phyloP scores from a whole-genome alignment of 192 early-diverging fungal species.

The Mortierella hygrophila region DNA sequence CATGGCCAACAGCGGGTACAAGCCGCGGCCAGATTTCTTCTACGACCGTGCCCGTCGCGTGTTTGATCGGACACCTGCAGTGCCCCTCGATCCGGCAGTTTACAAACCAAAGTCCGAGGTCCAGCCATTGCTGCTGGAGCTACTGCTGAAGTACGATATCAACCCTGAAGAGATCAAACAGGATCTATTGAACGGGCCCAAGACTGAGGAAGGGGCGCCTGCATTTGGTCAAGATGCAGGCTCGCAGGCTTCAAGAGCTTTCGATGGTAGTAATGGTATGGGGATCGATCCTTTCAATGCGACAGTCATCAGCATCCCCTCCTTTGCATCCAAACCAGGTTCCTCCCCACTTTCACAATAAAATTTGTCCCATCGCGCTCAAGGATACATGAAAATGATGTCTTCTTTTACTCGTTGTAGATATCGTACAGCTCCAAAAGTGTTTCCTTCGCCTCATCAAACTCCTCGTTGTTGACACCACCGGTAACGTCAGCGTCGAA shows the following conservation, averaged over 20 bases:
- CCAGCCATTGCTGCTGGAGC: constrained; percentile 13
- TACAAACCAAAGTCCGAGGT: constrained; percentile 12
- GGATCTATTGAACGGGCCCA: constrained; percentile 8
- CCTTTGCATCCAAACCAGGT: not conserved
- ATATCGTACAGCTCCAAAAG: constrained; percentile 51
- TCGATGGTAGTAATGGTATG: not conserved
- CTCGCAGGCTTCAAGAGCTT: not conserved
- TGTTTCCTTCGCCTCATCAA: constrained; percentile 36
- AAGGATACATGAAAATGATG: not conserved
- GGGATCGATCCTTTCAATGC: constrained; percentile 30
- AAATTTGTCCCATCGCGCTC: not conserved
- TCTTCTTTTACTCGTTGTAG: constrained; percentile 36
- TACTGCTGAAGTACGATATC: constrained; percentile 32
- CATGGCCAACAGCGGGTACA: constrained; percentile 34
- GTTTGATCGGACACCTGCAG: constrained; percentile 26
- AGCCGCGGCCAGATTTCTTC: constrained; percentile 22
- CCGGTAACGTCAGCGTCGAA: constrained; percentile 33
- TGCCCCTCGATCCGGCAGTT: not conserved
- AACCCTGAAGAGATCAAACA: constrained; percentile 7
- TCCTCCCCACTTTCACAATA: not conserved
- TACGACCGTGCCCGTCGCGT: constrained; percentile 47
- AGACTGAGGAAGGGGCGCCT: not conserved
- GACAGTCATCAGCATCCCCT: not conserved
- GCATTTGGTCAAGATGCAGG: not conserved
- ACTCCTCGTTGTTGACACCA: constrained; percentile 38